phyloP scores from a whole-genome alignment of 305 asterid species.

The Fraxinus baroniana region DNA sequence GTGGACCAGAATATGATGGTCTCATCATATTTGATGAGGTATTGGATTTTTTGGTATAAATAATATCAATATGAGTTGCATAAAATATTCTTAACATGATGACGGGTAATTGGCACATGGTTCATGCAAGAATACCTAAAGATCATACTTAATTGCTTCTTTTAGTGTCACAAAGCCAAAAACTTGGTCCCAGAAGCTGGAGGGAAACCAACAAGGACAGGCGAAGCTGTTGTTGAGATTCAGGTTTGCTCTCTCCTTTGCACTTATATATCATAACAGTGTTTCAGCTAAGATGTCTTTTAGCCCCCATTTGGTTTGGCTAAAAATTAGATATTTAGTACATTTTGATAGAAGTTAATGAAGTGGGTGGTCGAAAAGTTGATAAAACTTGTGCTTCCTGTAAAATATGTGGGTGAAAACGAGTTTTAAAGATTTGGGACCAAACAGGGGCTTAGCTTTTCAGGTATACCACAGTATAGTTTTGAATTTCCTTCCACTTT shows the following conservation, averaged over 20 bases:
- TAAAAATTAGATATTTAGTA: no score
- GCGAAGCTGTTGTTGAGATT: slow-evolving; percentile 98
- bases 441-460: background rate
- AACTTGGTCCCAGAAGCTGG: slow-evolving; percentile 97
- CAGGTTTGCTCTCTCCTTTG: slow-evolving; percentile 55
- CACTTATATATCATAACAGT: background rate
- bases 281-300: background rate
- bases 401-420: no score
- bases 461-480: background rate
- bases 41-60: slow-evolving; percentile 14
- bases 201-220: slow-evolving; percentile 90
- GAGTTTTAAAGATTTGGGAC: no score
- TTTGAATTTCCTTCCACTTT: background rate
- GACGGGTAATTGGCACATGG: slow-evolving; percentile 13
- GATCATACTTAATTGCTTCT: slow-evolving; percentile 23
- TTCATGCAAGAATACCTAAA: slow-evolving; percentile 25
- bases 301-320: background rate
- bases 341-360: no score
- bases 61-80: slow-evolving; percentile 9
- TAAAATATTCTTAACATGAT: slow-evolving; percentile 21
- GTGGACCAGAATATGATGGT: slow-evolving; percentile 76
- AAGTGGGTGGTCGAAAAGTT: no score
- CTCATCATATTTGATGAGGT: slow-evolving; percentile 97
- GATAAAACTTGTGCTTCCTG: no score
- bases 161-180: slow-evolving; percentile 97